phyloP scores from a whole-genome alignment of 208 protist genomes.

The Crithidia expoeki region DNA sequence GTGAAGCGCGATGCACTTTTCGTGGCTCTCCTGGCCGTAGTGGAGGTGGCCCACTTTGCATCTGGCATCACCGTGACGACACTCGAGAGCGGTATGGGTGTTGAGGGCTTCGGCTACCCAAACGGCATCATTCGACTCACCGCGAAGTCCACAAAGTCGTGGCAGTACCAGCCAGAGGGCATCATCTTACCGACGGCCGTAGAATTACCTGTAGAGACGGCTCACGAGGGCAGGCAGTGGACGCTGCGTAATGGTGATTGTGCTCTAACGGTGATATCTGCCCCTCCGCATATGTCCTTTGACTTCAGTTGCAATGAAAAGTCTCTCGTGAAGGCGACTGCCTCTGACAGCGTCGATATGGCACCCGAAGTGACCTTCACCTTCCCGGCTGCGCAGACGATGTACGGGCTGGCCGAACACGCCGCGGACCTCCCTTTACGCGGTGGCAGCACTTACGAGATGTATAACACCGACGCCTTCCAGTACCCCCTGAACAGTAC shows the following conservation, averaged over 20 bases:
- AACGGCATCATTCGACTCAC: constrained; percentile 47
- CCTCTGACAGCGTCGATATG: neutral
- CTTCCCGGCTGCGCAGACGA: constrained; percentile 64
- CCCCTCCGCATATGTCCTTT: constrained; percentile 10
- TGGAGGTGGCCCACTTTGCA: constrained; percentile 18
- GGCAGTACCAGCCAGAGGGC: constrained; percentile 44
- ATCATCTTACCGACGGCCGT: constrained; percentile 15
- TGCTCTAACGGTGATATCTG: constrained; percentile 15
- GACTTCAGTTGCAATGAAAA: constrained; percentile 24
- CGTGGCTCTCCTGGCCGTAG: constrained; percentile 5
- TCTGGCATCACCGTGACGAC: constrained; percentile 6
- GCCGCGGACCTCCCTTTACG: constrained; percentile 90
- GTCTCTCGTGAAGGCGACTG: constrained; percentile 19
- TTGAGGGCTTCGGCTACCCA: constrained; percentile 36
- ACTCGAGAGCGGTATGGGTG: constrained; percentile 7
- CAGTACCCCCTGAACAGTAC: constrained; percentile 96
- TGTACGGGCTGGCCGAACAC: constrained; percentile 98
- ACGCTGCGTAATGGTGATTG: constrained; percentile 39
- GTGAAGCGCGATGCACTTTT: neutral
- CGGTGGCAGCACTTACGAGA: constrained; percentile 82
- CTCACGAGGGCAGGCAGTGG: constrained; percentile 7
- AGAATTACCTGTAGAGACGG: neutral
- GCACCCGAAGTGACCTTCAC: constrained; percentile 32
- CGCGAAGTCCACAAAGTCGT: constrained; percentile 34
- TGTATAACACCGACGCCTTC: constrained; percentile 99